Evolutionary conservation across 2,329 filamentous ascomycete species (phyloP), one percentile per base, ranked within the genome.

Genomic region (Aureobasidium uvarum): DNA sequence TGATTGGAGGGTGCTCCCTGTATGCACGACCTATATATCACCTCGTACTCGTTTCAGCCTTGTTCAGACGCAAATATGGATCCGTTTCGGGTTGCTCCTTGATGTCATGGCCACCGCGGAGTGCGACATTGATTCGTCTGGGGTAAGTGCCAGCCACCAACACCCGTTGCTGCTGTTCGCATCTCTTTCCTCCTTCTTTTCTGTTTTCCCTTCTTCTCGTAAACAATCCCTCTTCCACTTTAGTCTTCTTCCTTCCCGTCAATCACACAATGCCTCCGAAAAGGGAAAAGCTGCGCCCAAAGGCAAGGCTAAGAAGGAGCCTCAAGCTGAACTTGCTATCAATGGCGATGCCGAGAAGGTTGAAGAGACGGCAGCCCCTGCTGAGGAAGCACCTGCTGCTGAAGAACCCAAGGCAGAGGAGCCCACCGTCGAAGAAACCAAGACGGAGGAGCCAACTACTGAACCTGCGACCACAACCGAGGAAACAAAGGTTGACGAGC

Each of bases 201-300:
- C 33, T 31, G 18, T 38, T 31, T 33, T 54, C 46, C 23, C n/a
- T 43, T 20, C 18, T 3, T 59, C 18, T 20, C n/a, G 3, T 18
- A 36, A 38, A 38, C 56, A 38, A 20, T 25, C 14, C 56, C 41
- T 23, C 20, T 38, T 36, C 13, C 39, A 31, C 14, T 5, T 16
- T 14, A 14, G 8, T n/a, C 60, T 20, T 6, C n/a, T 16, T 28
- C 18, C 8, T n/a, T 45, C 16, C 45, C 18, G 11, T 45, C 31
- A 7, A 20, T 25, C 45, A 51, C 59, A 43, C 14, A 52, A 69
- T 69, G 68, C 55, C 67, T 63, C 68, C 66, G n/a, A 68, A 67
- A 69, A 67, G 56, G 60, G 41, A 41, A 54, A 48, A 39, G 56
- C 56, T 23, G 55, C 56, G n/a, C 38, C 64, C 20, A 65, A 52